Base-by-base conservation (phyloP, 2,329 filamentous ascomycete genomes). In the Cadophora gregata region DNA sequence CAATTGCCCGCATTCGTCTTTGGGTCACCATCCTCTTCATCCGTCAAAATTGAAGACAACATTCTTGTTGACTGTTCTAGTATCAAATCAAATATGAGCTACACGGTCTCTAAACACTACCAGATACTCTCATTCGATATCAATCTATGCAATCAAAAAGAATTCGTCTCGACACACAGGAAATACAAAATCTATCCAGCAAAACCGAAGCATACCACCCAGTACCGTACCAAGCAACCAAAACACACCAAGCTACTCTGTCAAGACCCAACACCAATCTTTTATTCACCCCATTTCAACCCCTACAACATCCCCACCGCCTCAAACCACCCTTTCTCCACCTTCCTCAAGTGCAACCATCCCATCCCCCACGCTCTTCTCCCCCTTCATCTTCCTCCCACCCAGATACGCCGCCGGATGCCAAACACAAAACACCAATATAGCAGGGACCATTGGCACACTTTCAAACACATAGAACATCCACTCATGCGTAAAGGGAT, bases 391-490 rank as follows among this genome's bases (percentile, higher is more conserved):
- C 27, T n/a, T 27, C 27, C 50, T 12, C 6, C 50, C 25, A 29
- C 50, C 50, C 16, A 84, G 73, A 65, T 79, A 81, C 12, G 73
- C 76, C 8, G 77, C 77, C 0, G 84, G 84, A 69, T 86, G 82
- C 72, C 80, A 85, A 45, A 83, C 71, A 4, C 81, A 82, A 66
- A 86, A 83, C 0, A 83, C 77, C 0, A 79, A 73, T 38, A 86
- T 78, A 6, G 84, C 83, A 0, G 79, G 73, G 3, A 81, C 67
- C 77, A 85, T 83, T 0, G 84, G 83, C 7, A 83, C 66, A 0
- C 81, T 79, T 67, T 86, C 84, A 16, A 86, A 81, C 2, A 80
- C 78, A 78, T 83, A 86, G 64, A 86, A 82, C 31, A 82, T 81
- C 81, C 84, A 85, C 68, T 86, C 84, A 25, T 83, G 80, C 4